A percentile compares a stretch with the other conserved stretches of the same genome.
Conservation (phyloP, 139 green algal genomes). For the Chlorella sp. region DNA sequence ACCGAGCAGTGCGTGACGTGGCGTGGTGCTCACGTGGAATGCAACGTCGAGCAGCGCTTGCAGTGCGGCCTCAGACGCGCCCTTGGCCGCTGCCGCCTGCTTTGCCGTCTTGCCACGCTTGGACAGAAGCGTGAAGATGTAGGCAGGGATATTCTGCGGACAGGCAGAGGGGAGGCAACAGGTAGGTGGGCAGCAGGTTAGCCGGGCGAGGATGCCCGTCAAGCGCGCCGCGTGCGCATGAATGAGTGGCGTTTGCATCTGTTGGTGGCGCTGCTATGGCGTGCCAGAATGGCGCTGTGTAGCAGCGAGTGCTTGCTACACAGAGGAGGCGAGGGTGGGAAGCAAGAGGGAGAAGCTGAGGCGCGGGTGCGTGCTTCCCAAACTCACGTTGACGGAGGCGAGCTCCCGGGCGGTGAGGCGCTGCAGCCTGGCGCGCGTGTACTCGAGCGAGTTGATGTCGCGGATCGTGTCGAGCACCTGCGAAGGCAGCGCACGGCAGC, state of each 20-base stretch:
- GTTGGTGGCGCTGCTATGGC: too few species aligned
- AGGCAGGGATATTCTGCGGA: slow-evolving; percentile 20
- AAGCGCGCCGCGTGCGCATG: too few species aligned
- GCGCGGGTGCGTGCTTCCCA: neutral
- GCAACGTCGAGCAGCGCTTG: neutral
- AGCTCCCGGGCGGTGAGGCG: slow-evolving; percentile 16
- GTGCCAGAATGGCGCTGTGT: too few species aligned
- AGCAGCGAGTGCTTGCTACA: too few species aligned
- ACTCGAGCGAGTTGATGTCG: slow-evolving; percentile 17
- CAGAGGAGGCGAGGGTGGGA: too few species aligned
- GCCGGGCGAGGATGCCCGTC: too few species aligned
- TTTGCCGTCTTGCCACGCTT: slow-evolving; percentile 37
- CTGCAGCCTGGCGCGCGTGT: slow-evolving; percentile 10
- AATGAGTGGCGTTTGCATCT: too few species aligned
- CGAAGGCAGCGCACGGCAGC: too few species aligned
- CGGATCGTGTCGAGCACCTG: slow-evolving; percentile 36
- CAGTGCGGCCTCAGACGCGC: neutral
- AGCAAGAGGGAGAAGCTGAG: too few species aligned
- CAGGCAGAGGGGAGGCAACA: too few species aligned
- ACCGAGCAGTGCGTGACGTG: too few species aligned
- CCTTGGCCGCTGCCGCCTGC: slow-evolving; percentile 33
- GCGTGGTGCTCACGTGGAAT: too few species aligned
- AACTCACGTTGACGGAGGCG: slow-evolving; percentile 8
- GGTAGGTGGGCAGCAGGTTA: neutral
- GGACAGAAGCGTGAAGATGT: slow-evolving; percentile 40